Percentiles rank a stretch among this genome's conserved stretches.
Evolutionary conservation across 306 rosid genomes (phyloP).

Genomic region (Rubus parviflorus): DNA sequence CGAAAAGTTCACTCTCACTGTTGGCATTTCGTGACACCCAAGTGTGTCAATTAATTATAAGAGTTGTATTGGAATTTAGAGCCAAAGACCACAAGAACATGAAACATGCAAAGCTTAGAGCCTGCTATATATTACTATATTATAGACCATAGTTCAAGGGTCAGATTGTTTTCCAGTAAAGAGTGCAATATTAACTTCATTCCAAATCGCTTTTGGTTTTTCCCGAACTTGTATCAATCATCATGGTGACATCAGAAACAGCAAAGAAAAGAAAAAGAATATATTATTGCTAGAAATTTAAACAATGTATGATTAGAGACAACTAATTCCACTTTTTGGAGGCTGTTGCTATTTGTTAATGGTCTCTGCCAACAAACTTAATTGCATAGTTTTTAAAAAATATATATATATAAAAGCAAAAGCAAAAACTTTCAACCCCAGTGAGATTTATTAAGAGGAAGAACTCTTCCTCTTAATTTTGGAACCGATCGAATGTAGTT

Average conservation of each 20-base stretch:
- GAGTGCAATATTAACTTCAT: background rate
- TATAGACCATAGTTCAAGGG: too few relatives aligned
- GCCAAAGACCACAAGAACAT: background rate
- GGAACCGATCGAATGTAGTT: too few relatives aligned
- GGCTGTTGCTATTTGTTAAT: too few relatives aligned
- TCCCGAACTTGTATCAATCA: background rate
- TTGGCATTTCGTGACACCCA: too few relatives aligned
- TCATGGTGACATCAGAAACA: background rate
- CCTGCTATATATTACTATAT: background rate
- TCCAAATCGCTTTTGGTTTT: background rate
- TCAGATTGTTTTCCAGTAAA: background rate
- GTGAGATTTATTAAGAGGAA: too few relatives aligned
- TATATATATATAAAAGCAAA: too few relatives aligned
- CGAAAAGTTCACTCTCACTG: background rate
- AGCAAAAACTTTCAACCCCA: too few relatives aligned
- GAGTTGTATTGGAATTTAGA: background rate
- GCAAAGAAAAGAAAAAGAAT: background rate
- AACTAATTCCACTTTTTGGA: background rate
- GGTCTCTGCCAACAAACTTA: too few relatives aligned
- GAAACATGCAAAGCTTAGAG: background rate
- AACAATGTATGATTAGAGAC: background rate
- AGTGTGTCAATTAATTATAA: too few relatives aligned
- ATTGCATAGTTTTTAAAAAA: too few relatives aligned
- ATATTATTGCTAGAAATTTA: too few relatives aligned
- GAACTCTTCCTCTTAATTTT: too few relatives aligned